Base-by-base conservation (phyloP, 306 rosid genomes). In the Trifolium dubium region DNA sequence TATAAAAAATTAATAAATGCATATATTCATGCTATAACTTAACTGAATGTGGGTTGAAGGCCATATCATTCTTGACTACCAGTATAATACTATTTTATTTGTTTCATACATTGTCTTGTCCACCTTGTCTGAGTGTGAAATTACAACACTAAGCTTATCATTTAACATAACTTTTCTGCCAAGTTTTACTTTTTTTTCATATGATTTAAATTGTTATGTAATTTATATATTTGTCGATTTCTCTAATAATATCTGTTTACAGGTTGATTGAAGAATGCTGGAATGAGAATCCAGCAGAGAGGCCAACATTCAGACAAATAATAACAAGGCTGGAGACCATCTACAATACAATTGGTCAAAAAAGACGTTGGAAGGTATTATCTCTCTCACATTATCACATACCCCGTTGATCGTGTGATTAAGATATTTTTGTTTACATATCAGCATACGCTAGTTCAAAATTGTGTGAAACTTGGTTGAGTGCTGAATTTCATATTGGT, bases 231-330 rank as follows among this genome's bases (percentile, higher is more conserved):
- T 53, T 51, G 13, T 72, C 37, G 34, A 56, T 55, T 28, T 62
- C 46, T 54, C 40, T 41, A 62, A 70, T 62, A 75, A 51, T 80
- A 54, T 82, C 61, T 81, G 58, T 54, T 51, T 11, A 75, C 84
- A 93, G 98, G 79, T 88, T 91, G 85, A 93, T 93, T 65, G 90
- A 81, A 83, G 96, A 85, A 51, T 91, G 97, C 86, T 93, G 98
- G 98, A 75, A 87, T 72, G 97, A 89, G 76, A 89, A 82, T n/a
- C 98, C 98, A 44, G 86, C 88, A 2, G 87, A 69, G 86, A 81
- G 98, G 78, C 98, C 97, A 80, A 85, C 92, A n/a, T 93, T 93
- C 81, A 88, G 94, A 55, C 88, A 84, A 84, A 89, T 93, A 72
- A 88, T 91, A 72, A 50, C 67, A 13, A 86, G 76, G 84, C 90